phyloP scores from a whole-genome alignment of 2,329 filamentous ascomycete genomes.

The Penicillium occitanis region DNA sequence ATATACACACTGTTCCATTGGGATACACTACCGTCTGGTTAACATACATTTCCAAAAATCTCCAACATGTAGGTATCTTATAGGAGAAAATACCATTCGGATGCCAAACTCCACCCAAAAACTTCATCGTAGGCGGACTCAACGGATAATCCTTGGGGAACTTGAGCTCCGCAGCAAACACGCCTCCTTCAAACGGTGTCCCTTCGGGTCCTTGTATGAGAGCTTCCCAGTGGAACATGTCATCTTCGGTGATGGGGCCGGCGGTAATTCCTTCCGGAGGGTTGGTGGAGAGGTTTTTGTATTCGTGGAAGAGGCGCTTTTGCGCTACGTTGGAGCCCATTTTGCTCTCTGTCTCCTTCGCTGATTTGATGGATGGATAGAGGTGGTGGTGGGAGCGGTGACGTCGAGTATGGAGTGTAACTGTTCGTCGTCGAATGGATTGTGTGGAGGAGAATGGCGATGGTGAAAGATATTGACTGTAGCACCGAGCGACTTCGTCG shows the following conservation, averaged over 20 bases:
- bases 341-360: background rate
- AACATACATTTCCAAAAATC: background rate
- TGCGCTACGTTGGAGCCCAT: constrained; percentile 58
- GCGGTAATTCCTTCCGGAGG: constrained; percentile 97
- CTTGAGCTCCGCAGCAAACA: constrained; percentile 91
- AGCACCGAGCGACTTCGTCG: background rate
- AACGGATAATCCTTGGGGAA: constrained; percentile 98
- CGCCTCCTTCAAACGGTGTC: constrained; percentile 91
- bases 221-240: constrained; percentile 94
- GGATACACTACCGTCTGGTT: constrained; percentile 67
- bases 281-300: constrained; percentile 88
- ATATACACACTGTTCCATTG: constrained; percentile 91
- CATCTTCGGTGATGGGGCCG: constrained; percentile 88
- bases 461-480: background rate
- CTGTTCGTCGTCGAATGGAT: background rate
- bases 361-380: background rate
- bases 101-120: constrained; percentile 84
- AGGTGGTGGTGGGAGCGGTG: background rate
- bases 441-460: background rate
- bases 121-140: constrained; percentile 93
- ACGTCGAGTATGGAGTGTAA: background rate
- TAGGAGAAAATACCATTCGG: constrained; percentile 72
- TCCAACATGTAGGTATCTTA: background rate
- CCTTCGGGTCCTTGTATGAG: constrained; percentile 93
- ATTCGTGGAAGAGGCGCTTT: constrained; percentile 90